phyloP scores from a whole-genome alignment of 1,284 basidiomycete genomes.

The Malassezia equina region DNA sequence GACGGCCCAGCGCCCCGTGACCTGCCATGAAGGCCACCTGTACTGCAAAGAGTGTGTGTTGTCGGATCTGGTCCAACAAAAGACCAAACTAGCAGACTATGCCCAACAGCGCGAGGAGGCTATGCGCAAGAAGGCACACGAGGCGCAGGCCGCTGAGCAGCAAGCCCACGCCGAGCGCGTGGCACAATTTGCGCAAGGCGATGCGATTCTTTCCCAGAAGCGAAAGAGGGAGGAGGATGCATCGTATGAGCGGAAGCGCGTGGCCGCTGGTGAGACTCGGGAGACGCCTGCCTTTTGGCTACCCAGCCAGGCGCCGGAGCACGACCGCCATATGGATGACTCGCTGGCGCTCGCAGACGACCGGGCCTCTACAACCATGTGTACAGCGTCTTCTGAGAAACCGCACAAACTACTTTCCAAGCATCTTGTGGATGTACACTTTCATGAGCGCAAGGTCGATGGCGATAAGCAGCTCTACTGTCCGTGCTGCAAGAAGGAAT shows the following conservation, averaged over 20 bases:
- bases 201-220: background rate
- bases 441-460: conserved; percentile 3
- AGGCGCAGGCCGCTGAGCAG: background rate
- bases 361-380: conserved; percentile 13
- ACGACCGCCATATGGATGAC: background rate
- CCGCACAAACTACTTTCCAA: conserved; percentile 15
- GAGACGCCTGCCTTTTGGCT: conserved; percentile 17
- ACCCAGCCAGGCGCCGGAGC: conserved; percentile 9
- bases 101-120: conserved; percentile 1
- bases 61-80: conserved; percentile 9
- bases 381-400: conserved; percentile 8
- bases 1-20: conserved; percentile 14
- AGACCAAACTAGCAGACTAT: conserved; percentile 1
- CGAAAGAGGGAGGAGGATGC: conserved; percentile 7
- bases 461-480: conserved; percentile 11
- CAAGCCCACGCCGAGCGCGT: background rate
- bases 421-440: conserved; percentile 6
- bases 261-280: background rate
- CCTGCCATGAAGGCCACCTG: conserved; percentile 9
- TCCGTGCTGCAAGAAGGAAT: conserved; percentile 17
- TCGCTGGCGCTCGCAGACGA: background rate
- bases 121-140: background rate
- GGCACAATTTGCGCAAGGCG: conserved; percentile 2
- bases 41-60: conserved; percentile 19
- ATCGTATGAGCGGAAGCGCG: background rate